Evolutionary conservation across 2,329 filamentous ascomycete species (phyloP), one percentile per base, ranked within the genome.

Genomic region (Knoxdaviesia capensis): DNA sequence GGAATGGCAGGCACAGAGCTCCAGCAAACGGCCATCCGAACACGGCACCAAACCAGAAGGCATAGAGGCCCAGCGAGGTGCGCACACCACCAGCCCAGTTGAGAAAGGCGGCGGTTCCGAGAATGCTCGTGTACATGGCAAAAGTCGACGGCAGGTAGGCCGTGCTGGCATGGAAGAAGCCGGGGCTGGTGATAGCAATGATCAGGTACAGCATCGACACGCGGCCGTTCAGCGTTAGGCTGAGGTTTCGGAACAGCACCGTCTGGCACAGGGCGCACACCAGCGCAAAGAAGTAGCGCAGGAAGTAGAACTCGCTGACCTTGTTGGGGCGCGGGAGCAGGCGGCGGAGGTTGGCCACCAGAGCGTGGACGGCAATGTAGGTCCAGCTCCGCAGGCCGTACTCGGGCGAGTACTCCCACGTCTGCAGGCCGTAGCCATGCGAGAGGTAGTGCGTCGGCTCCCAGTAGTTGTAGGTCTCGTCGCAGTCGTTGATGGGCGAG

Each of bases 391-490:
- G 77, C 51, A 98, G 94, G 41, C 86, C 83, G 60, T 82, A 96
- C 44, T 88, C 79, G 5, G 90, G 90, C 1, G 88, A 93, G 61
- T 96, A 98, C 59, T 98, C 90, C 90, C 90, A 98, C 1, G 90
- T 98, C 63, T 98, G 87, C 41, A 94, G 68, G 35, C 88, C 90
- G 54, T 93, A 88, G 51, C 84, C 83, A 64, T 94, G 86, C 45
- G 77, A 80, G 31, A 98, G 71, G 59, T 94, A 98, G 59, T 98
- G 90, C 0, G 87, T 77, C 0, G 90, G 88, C 53, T 98, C 90
- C 86, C 88, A 98, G 65, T 94, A 98, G 58, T 98, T 98, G 70
- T 93, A 98, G 7, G 88, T 88, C 64, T 98, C 90, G 53, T 98
- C 90, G 56, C 90, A 98, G 59, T 98, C 90, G 57, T 94, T 87